These are phyloP conservation scores for Camelina neglecta DNA, from an alignment of 345 rosid genomes.

Conservation along the genomic window DNA sequence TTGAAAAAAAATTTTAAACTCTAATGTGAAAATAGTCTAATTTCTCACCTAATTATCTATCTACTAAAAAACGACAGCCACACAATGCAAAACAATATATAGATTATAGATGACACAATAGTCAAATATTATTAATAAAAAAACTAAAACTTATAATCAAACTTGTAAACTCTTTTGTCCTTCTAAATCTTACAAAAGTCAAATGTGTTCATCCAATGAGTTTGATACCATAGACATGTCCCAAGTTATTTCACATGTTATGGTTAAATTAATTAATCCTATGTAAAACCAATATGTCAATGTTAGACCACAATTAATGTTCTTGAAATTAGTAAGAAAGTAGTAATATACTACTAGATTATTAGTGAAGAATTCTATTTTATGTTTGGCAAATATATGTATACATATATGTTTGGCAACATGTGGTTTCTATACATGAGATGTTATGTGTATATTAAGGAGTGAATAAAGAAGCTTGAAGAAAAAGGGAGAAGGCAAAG, in stretches of 20 bases:
- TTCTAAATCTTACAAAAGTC: not conserved
- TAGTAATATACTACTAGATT: not conserved
- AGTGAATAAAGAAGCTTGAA: constrained; percentile 23
- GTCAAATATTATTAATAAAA: not conserved
- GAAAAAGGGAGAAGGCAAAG: constrained; percentile 24
- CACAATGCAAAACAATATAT: not conserved
- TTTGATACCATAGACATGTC: not conserved
- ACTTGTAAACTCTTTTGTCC: too few relatives aligned
- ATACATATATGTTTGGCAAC: constrained; percentile 28
- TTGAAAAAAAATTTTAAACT: not conserved
- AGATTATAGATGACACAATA: not conserved
- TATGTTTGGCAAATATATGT: constrained; percentile 24
- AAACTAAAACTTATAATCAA: too few relatives aligned
- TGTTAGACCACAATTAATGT: constrained; percentile 39
- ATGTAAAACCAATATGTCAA: constrained; percentile 14
- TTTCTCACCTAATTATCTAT: not conserved
- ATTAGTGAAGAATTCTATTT: constrained; percentile 16
- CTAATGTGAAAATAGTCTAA: not conserved
- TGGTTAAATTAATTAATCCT: not conserved
- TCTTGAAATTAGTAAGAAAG: constrained; percentile 14
- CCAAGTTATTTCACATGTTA: not conserved
- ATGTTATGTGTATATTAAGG: not conserved
- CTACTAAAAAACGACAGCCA: not conserved
- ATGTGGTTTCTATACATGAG: constrained; percentile 13
- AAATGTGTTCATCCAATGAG: constrained; percentile 1